These are phyloP conservation scores for Abrus pulchellus DNA, from an alignment of 306 rosid species.

Conservation along the genomic window DNA sequence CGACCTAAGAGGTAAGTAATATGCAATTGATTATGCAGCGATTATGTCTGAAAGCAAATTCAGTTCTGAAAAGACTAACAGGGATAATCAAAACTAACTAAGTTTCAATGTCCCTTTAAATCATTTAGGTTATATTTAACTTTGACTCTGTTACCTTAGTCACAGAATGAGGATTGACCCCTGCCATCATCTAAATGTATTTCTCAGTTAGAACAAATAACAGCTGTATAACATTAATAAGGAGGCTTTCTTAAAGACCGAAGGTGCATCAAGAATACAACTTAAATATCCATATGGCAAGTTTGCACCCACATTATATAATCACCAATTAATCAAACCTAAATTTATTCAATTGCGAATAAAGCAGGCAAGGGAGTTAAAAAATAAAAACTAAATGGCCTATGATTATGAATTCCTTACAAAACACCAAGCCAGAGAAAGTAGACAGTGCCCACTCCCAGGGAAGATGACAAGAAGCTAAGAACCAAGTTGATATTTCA, in stretches of 20 bases:
- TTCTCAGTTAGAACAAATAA: slow-evolving; percentile 22
- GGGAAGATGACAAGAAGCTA: slow-evolving; percentile 13
- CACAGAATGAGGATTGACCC: slow-evolving; percentile 7
- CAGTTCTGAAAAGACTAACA: slow-evolving; percentile 12
- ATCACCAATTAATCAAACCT: slow-evolving; percentile 20
- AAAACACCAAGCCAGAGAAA: slow-evolving; percentile 4
- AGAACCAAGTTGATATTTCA: slow-evolving; percentile 13
- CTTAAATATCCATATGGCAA: not conserved
- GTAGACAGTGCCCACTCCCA: slow-evolving; percentile 19
- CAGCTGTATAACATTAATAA: slow-evolving; percentile 23
- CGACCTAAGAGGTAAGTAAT: slow-evolving; percentile 64
- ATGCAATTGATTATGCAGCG: not conserved
- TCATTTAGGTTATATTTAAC: slow-evolving; percentile 5
- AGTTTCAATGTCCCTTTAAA: not conserved
- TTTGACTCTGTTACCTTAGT: not conserved
- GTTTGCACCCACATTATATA: slow-evolving; percentile 26
- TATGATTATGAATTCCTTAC: slow-evolving; percentile 18
- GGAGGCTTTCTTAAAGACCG: slow-evolving; percentile 33
- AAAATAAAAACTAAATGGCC: slow-evolving; percentile 31
- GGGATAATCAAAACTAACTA: slow-evolving; percentile 8
- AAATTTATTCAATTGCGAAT: slow-evolving; percentile 29
- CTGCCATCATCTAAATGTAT: slow-evolving; percentile 21
- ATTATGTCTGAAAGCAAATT: slow-evolving; percentile 30
- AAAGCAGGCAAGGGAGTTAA: not conserved
- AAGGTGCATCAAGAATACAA: slow-evolving; percentile 18